Base-by-base conservation (phyloP, 345 rosid genomes). In the Sisymbrium irio region DNA sequence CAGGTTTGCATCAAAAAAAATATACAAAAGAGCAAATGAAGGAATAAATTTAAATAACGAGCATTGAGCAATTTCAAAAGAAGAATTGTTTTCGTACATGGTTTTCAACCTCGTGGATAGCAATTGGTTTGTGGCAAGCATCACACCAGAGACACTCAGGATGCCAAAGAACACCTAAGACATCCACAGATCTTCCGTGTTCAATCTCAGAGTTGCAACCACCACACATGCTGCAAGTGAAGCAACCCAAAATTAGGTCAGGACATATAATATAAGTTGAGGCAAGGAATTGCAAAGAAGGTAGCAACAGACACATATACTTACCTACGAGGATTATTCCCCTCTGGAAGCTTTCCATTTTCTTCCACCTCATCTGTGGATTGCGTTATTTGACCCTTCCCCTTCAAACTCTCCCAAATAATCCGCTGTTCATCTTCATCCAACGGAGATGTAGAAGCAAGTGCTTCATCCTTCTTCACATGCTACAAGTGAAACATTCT, bases 151-250 rank as follows among this genome's bases (percentile, higher is more conserved):
- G 83, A 85, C 96, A 91, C 17, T 76, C 77, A 4, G 89, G 93
- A 82, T 94, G 97, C 82, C 87, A 91, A 78, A 58, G 82, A 71
- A 72, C 76, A 39, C 88, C 97, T 83, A 80, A 84, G 77, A 84
- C 78, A 66, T 90, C 84, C 78, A 89, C 78, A 75, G 88, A 91
- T 72, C 79, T 85, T 44, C 85, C 90, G 58, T 73, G 74, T 22
- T 88, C 90, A 15, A 94, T 73, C 22, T 68, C 86, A 9, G 59
- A 72, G 65, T 81, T 59, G 84, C 98, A 94, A 32, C 91, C 86
- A 42, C 85, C 82, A 69, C 97, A 91, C 74, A 81, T 6, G 78
- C 98, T 93, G 63, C 79, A 76, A 44, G 28, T 28, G 37, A 37
- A 61, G 63, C 33, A 76, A 13, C 54, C 46, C 25, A 25, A 22